Base-by-base conservation (phyloP, 805 yeast species). In the Yamadazyma endophytica region DNA sequence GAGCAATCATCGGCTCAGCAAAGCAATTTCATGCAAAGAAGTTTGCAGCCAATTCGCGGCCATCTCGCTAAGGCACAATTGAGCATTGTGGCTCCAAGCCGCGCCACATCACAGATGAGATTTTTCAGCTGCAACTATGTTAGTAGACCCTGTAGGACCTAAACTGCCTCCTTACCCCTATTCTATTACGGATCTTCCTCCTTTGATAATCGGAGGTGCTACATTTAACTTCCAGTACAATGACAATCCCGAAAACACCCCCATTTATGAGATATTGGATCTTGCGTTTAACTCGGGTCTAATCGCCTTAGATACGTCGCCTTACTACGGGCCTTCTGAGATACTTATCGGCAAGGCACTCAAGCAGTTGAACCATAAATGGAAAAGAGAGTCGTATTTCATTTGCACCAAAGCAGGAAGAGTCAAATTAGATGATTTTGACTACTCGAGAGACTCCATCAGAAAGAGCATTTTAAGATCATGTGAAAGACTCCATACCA, bases 311-410 rank as follows among this genome's bases (percentile, higher is more conserved):
- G 97, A 89, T 50, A 87, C 97, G 0, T 84, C 96, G 0, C 96
- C 97, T 3, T 88, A 85, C 58, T 89, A 89, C 52, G 97, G 97
- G 0, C 86, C 86, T 0, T 83, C 95, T 4, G 97, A 89, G 49
- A 66, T 58, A 13, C 42, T 89, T 9, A 51, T 85, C 5, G 97
- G 97, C 2, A 39, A 66, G 11, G 90, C 88, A 0, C 58, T 89
- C 42, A 28, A 33, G 23, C 18, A 46, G 7, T 27, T 41, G 9
- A 21, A 28, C 5, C 26, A 21, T 9, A 52, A 56, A 15, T 55
- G 67, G 45, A 67, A 77, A 0, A 68, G 97, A 37, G 79, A 79
- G 4, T 49, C 64, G 13, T 82, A 82, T 52, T 79, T 69, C 44
- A 66, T 90, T 16, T 80, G 87, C 47, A 84, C 96, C 15, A 89